A percentile compares a stretch with the other conserved stretches of the same genome.
Conservation (phyloP, 352 stramenopile species). For the Phytophthora pinifolia region DNA sequence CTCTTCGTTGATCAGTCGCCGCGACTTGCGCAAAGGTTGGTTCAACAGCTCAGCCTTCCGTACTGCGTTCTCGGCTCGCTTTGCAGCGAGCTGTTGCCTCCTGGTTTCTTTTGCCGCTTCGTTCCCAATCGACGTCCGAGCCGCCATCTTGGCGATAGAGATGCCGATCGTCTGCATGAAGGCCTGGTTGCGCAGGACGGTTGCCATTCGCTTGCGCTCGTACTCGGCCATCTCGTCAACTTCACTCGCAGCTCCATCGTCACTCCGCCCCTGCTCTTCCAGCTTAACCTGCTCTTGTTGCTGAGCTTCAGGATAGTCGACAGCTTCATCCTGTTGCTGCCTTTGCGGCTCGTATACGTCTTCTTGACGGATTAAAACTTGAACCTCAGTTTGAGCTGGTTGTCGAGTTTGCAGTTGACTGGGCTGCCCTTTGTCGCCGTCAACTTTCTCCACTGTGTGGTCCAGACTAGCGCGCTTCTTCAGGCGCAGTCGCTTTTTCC, state of each 20-base stretch:
- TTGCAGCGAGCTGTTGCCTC: slow-evolving; percentile 10
- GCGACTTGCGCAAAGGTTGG: slow-evolving; percentile 46
- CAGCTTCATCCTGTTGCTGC: too few species aligned
- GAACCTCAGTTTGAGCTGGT: too few species aligned
- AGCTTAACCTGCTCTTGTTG: too few species aligned
- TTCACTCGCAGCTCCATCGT: background rate
- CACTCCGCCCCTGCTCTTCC: too few species aligned
- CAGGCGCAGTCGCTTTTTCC: slow-evolving; percentile 16
- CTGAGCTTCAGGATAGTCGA: too few species aligned
- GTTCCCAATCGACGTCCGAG: slow-evolving; percentile 34
- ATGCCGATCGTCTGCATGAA: slow-evolving; percentile 71
- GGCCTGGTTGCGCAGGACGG: slow-evolving; percentile 71
- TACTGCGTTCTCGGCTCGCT: slow-evolving; percentile 3
- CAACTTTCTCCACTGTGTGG: background rate
- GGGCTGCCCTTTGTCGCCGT: background rate
- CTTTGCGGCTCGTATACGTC: too few species aligned
- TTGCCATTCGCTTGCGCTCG: slow-evolving; percentile 64
- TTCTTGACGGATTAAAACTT: too few species aligned
- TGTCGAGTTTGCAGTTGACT: too few species aligned
- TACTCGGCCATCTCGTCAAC: slow-evolving; percentile 42
- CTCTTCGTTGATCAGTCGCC: slow-evolving; percentile 20
- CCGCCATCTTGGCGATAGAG: slow-evolving; percentile 54
- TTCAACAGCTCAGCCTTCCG: background rate
- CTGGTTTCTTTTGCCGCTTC: slow-evolving; percentile 8
- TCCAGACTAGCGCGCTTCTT: slow-evolving; percentile 15